Evolutionary conservation across 306 rosid genomes (phyloP).

Genomic region (Alnus rubra): DNA sequence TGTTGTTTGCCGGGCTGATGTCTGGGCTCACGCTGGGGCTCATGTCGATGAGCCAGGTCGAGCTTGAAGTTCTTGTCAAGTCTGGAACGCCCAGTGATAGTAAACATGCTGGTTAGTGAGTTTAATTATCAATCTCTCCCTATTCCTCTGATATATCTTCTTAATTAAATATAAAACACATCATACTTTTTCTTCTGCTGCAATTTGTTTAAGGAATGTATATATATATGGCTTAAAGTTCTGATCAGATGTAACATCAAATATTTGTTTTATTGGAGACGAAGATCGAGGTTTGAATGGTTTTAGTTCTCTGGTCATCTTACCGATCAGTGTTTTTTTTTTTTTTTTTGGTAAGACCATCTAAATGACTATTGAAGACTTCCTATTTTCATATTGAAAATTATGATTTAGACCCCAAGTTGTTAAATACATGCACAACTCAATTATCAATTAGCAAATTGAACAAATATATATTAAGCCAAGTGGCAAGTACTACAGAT

Average conservation of each 20-base stretch:
- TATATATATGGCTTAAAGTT: background rate
- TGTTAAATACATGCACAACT: too few species aligned
- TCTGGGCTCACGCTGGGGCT: constrained; percentile 97
- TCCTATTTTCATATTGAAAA: too few species aligned
- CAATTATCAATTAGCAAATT: too few species aligned
- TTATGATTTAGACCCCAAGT: too few species aligned
- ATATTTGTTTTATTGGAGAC: background rate
- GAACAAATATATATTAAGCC: too few species aligned
- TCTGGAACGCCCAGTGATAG: constrained; percentile 85
- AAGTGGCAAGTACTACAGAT: background rate
- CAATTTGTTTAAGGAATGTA: background rate
- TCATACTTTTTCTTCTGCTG: background rate
- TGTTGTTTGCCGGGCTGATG: constrained; percentile 82
- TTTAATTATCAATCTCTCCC: background rate
- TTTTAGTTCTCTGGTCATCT: background rate
- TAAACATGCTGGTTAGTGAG: constrained; percentile 60
- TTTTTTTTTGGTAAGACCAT: too few species aligned
- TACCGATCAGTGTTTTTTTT: too few species aligned
- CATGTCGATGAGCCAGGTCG: constrained; percentile 95
- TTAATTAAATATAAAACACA: background rate
- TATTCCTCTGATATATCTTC: too few species aligned
- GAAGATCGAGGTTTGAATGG: background rate
- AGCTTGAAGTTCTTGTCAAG: constrained; percentile 90
- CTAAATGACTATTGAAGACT: too few species aligned
- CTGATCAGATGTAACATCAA: background rate